phyloP scores from a whole-genome alignment of 345 rosid genomes.

The Laguncularia racemosa region DNA sequence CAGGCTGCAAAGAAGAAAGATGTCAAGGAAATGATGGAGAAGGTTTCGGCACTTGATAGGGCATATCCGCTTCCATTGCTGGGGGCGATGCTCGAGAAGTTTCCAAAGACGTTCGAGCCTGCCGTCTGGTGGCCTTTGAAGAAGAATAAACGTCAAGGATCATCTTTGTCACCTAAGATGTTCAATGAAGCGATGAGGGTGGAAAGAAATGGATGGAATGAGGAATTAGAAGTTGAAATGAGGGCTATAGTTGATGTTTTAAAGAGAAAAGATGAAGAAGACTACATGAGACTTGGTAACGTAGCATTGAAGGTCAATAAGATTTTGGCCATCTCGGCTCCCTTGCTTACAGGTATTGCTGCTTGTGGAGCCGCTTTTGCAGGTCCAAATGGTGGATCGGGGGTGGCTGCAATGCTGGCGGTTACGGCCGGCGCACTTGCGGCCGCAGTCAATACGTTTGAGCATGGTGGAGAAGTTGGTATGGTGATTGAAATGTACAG shows the following conservation, averaged over 20 bases:
- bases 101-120: conserved; percentile 20
- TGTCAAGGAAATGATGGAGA: conserved; percentile 20
- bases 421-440: conserved; percentile 1
- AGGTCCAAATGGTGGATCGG: not conserved
- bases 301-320: not conserved
- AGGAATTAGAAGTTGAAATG: conserved; percentile 32
- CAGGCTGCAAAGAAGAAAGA: not conserved
- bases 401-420: not conserved
- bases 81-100: conserved; percentile 29
- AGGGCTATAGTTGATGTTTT: conserved; percentile 23
- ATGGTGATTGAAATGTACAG: conserved; percentile 25
- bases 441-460: not conserved
- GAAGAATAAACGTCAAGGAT: not conserved
- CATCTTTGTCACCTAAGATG: not conserved
- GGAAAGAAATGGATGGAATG: conserved; percentile 20
- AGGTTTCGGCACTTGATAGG: conserved; percentile 31
- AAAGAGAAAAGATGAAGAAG: conserved; percentile 31
- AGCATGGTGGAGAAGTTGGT: conserved; percentile 7
- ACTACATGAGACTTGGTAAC: conserved; percentile 29
- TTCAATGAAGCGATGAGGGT: not conserved
- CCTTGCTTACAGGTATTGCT: not conserved
- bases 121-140: conserved; percentile 30
- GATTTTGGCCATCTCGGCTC: not conserved
- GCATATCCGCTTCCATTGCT: conserved; percentile 40
- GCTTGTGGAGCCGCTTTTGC: conserved; percentile 1